Conservation (phyloP, 164 flowering plant genomes). For the Buxus sempervirens region DNA sequence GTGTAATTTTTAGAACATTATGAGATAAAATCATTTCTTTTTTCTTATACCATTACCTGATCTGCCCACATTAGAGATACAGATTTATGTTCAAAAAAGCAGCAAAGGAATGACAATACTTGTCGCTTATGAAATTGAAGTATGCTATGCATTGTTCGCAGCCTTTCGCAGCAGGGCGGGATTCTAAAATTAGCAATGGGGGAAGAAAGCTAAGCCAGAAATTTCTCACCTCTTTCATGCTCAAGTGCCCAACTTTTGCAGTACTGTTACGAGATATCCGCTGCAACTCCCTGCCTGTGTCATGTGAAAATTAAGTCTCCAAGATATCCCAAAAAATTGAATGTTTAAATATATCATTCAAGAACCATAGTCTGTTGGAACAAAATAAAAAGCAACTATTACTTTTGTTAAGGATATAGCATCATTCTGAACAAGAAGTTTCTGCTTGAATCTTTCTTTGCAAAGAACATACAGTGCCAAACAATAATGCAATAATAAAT, state of each 20-base stretch:
- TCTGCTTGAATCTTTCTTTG: neutral
- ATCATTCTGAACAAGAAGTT: neutral
- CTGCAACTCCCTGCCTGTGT: slow-evolving; percentile 99
- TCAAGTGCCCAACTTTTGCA: slow-evolving; percentile 73
- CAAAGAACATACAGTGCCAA: neutral
- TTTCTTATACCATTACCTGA: no score
- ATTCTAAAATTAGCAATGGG: neutral
- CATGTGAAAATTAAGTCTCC: slow-evolving; percentile 46
- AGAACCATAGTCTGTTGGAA: neutral
- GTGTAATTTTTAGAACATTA: neutral
- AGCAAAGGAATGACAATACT: neutral
- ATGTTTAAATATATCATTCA: neutral
- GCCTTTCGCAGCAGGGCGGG: neutral
- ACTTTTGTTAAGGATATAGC: neutral
- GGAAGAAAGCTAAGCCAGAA: neutral
- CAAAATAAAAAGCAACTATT: neutral
- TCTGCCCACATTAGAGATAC: no score
- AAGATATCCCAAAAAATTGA: slow-evolving; percentile 18
- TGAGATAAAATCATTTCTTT: neutral
- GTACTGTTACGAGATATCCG: slow-evolving; percentile 66
- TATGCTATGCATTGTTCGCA: neutral
- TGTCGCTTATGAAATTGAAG: neutral
- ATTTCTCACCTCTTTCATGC: slow-evolving; percentile 59
- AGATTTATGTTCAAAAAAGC: neutral
- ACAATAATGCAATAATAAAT: no score